phyloP scores from a whole-genome alignment of 345 rosid species.

The Murraya paniculata region DNA sequence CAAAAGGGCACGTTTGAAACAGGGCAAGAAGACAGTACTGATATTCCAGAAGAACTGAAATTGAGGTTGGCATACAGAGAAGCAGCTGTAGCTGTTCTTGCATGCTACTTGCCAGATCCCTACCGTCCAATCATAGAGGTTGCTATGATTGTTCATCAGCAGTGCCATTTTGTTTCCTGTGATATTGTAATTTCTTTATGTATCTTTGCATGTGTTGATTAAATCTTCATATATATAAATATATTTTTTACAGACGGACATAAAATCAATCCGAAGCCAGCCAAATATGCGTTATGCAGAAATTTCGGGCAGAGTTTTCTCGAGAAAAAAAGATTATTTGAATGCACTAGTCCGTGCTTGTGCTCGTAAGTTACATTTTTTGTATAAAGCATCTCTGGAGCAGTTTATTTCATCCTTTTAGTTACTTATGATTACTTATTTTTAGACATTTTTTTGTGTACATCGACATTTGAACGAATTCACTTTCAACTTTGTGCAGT shows the following conservation, averaged over 20 bases:
- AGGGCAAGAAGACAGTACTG: slow-evolving; percentile 88
- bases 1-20: slow-evolving; percentile 96
- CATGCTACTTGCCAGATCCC: slow-evolving; percentile 85
- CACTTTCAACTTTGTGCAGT: background rate
- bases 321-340: slow-evolving; percentile 75
- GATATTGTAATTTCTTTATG: background rate
- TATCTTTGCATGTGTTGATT: slow-evolving; percentile 7
- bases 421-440: background rate
- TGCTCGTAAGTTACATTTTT: slow-evolving; percentile 64
- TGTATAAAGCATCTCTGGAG: background rate
- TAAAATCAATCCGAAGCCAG: slow-evolving; percentile 66
- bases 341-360: slow-evolving; percentile 77
- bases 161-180: slow-evolving; percentile 13
- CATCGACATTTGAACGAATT: background rate
- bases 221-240: slow-evolving; percentile 15
- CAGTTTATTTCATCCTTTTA: background rate
- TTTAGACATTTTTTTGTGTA: background rate
- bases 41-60: slow-evolving; percentile 78
- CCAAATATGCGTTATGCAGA: slow-evolving; percentile 74
- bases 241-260: slow-evolving; percentile 64
- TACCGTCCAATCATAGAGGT: slow-evolving; percentile 73
- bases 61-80: slow-evolving; percentile 91
- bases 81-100: slow-evolving; percentile 92
- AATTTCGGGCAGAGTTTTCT: slow-evolving; percentile 61
- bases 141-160: slow-evolving; percentile 1